phyloP scores from a whole-genome alignment of 106 monocot species.

The Platanthera guangdongensis region DNA sequence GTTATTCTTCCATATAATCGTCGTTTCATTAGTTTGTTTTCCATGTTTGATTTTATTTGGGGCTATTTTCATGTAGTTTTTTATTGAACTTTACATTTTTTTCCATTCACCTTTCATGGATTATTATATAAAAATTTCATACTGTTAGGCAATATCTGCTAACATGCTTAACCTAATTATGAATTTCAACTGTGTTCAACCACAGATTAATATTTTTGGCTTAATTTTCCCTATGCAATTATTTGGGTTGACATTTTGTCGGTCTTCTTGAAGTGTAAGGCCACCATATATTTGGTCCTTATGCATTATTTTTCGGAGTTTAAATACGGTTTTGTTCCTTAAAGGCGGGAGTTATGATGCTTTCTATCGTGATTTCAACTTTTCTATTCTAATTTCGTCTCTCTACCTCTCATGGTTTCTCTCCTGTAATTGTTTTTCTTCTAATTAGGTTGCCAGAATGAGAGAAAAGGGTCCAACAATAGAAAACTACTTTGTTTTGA shows the following conservation, averaged over 20 bases:
- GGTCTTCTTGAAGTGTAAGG: neutral
- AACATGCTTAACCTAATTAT: too few species aligned
- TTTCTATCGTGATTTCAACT: neutral
- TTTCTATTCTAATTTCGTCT: neutral
- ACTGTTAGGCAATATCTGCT: neutral
- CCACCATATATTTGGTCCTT: neutral
- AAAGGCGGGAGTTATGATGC: neutral
- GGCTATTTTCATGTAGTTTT: neutral
- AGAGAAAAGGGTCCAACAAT: slow-evolving; percentile 23
- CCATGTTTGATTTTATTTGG: neutral
- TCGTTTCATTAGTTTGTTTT: neutral
- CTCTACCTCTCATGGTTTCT: neutral
- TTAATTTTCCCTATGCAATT: too few species aligned
- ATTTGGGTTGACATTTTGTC: too few species aligned
- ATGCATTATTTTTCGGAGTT: neutral
- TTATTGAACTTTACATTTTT: neutral
- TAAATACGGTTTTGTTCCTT: neutral
- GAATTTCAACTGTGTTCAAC: too few species aligned
- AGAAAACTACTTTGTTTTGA: slow-evolving; percentile 41
- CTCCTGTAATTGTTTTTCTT: neutral
- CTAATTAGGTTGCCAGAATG: slow-evolving; percentile 30
- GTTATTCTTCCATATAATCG: neutral
- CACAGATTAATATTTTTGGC: too few species aligned
- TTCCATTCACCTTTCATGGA: neutral
- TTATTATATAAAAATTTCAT: neutral